Evolutionary conservation across 2,329 filamentous ascomycete species (phyloP).

Genomic region (Madurella mycetomatis): DNA sequence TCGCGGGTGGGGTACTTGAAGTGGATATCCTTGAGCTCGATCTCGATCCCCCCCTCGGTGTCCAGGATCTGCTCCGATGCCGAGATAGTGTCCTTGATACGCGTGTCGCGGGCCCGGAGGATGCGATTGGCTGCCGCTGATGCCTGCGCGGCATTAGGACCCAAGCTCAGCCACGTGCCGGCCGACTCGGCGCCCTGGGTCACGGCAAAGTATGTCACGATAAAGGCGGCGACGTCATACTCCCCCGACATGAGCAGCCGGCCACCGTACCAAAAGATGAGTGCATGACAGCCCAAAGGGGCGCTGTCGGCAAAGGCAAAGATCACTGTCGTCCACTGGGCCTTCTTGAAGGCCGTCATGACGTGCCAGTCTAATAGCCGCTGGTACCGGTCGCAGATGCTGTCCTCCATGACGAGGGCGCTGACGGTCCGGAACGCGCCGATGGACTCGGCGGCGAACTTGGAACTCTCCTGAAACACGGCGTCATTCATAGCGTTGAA

Average conservation of each 20-base stretch:
- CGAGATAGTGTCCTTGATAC: constrained; percentile 33
- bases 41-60: constrained; percentile 47
- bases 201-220: constrained; percentile 60
- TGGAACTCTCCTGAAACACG: constrained; percentile 67
- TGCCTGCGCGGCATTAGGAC: constrained; percentile 59
- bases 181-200: constrained; percentile 64
- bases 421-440: constrained; percentile 69
- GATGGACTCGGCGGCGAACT: constrained; percentile 71
- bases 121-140: constrained; percentile 58
- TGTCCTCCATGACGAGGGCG: constrained; percentile 64
- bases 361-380: constrained; percentile 57
- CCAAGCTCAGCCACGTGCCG: constrained; percentile 63
- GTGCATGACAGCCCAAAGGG: constrained; percentile 57
- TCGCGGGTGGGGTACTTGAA: constrained; percentile 59
- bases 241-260: constrained; percentile 48
- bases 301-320: constrained; percentile 68
- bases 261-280: constrained; percentile 65
- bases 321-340: constrained; percentile 57
- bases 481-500: constrained; percentile 65
- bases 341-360: constrained; percentile 53
- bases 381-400: constrained; percentile 59
- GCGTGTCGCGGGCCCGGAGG: constrained; percentile 45
- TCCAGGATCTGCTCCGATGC: constrained; percentile 39
- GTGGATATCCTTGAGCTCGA: constrained; percentile 53
- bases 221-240: constrained; percentile 43